Conservation (phyloP, 192 early-diverging fungal species). For the Coemansia sp. region DNA sequence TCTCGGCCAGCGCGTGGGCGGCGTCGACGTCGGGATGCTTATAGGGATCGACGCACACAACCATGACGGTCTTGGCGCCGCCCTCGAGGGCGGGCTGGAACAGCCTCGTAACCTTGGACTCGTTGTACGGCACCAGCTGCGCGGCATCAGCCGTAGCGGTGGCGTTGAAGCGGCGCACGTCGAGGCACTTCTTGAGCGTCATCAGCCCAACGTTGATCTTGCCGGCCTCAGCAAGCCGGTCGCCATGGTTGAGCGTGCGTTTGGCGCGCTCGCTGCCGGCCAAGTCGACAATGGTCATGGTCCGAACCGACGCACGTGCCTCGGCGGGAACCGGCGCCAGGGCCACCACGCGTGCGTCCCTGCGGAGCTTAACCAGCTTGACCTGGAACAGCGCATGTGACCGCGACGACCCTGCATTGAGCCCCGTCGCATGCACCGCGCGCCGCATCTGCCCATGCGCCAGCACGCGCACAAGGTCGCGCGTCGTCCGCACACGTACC, state of each 20-base stretch:
- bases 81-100: slow-evolving; percentile 67
- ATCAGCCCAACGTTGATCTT: slow-evolving; percentile 73
- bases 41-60: slow-evolving; percentile 66
- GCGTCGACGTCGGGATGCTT: slow-evolving; percentile 58
- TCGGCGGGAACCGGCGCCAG: neutral
- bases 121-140: slow-evolving; percentile 65
- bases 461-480: slow-evolving; percentile 64
- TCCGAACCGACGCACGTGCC: slow-evolving; percentile 36
- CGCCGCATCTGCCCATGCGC: slow-evolving; percentile 62
- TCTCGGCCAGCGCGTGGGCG: slow-evolving; percentile 32
- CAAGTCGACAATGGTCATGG: slow-evolving; percentile 68
- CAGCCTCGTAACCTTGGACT: slow-evolving; percentile 70
- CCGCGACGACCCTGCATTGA: slow-evolving; percentile 61
- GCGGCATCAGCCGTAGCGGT: neutral
- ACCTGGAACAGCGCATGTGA: slow-evolving; percentile 73
- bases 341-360: slow-evolving; percentile 36
- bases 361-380: slow-evolving; percentile 61
- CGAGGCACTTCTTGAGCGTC: slow-evolving; percentile 74
- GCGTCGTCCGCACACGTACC: slow-evolving; percentile 57
- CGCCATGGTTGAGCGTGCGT: slow-evolving; percentile 58
- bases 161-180: slow-evolving; percentile 61
- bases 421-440: slow-evolving; percentile 60
- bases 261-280: slow-evolving; percentile 70
- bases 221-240: slow-evolving; percentile 64
- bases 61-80: slow-evolving; percentile 61